Evolutionary conservation across 148 eudicot species (phyloP).

Genomic region (Polygonum maritimum): DNA sequence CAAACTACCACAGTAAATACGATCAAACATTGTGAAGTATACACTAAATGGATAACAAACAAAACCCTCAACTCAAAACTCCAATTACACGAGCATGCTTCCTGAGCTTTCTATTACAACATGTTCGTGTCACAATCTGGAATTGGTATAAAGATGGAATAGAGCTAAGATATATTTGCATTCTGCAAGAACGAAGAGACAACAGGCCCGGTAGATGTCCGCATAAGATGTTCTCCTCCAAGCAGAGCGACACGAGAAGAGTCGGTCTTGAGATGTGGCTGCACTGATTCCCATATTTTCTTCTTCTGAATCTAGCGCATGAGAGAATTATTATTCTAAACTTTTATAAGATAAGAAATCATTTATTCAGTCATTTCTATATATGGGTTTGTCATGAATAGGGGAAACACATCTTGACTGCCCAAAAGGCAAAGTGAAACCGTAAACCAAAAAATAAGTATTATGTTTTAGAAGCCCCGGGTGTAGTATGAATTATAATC

Average conservation of each 20-base stretch:
- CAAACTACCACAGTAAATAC: neutral
- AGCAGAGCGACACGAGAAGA: conserved; percentile 52
- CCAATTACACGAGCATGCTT: neutral
- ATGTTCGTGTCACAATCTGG: conserved; percentile 1
- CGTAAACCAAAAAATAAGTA: neutral
- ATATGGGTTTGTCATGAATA: neutral
- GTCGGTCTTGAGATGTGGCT: conserved; percentile 86
- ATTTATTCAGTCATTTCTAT: neutral
- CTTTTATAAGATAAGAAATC: no score
- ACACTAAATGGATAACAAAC: neutral
- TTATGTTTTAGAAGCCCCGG: no score
- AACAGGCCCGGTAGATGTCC: conserved; percentile 66
- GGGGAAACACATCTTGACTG: neutral
- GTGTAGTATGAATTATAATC: neutral
- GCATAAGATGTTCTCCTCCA: conserved; percentile 43
- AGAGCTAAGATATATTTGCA: conserved; percentile 57
- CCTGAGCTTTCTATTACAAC: neutral
- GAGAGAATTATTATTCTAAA: neutral
- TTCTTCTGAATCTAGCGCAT: conserved; percentile 78
- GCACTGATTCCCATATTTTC: conserved; percentile 86
- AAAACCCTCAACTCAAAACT: neutral
- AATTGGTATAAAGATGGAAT: neutral
- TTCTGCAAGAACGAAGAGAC: conserved; percentile 46
- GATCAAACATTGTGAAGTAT: neutral
- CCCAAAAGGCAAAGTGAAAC: neutral